phyloP scores from a whole-genome alignment of 192 early-diverging fungal genomes.

The Lobosporangium transversale region DNA sequence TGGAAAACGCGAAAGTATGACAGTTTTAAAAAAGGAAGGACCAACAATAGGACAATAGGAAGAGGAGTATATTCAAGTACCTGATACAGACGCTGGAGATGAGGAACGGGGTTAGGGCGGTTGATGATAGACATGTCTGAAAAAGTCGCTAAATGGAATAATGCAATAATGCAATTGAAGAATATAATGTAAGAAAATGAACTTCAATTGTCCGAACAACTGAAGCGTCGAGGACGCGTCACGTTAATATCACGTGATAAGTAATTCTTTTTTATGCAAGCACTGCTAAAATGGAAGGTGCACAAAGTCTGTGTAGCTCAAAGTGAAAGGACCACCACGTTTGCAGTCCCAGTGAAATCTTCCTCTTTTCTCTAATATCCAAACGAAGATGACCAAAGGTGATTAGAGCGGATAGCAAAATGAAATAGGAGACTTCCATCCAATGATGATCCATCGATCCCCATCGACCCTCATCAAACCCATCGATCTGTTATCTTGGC shows the following conservation, averaged over 20 bases:
- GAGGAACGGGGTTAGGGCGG: slow-evolving; percentile 51
- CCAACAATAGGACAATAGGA: background rate
- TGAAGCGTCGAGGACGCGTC: slow-evolving; percentile 8
- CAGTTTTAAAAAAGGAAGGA: too few relatives aligned
- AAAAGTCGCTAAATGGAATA: background rate
- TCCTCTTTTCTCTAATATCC: slow-evolving; percentile 45
- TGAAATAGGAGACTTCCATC: slow-evolving; percentile 9
- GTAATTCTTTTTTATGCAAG: background rate
- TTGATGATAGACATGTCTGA: slow-evolving; percentile 47
- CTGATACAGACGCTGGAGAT: slow-evolving; percentile 53
- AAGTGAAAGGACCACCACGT: too few relatives aligned
- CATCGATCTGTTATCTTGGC: background rate
- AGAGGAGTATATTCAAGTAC: slow-evolving; percentile 11
- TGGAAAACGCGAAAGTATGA: too few relatives aligned
- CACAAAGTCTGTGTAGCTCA: too few relatives aligned
- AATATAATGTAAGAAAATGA: background rate
- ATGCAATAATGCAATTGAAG: background rate
- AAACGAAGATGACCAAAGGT: slow-evolving; percentile 48
- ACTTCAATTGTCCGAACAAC: too few relatives aligned
- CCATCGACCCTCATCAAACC: background rate
- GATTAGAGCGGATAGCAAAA: slow-evolving; percentile 34
- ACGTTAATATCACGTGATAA: background rate
- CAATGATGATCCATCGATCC: slow-evolving; percentile 6
- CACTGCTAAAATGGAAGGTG: too few relatives aligned
- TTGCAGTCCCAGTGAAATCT: slow-evolving; percentile 3